Evolutionary conservation across 1,139 yeast species (phyloP).

Genomic region (Hanseniaspora gamundiae): DNA sequence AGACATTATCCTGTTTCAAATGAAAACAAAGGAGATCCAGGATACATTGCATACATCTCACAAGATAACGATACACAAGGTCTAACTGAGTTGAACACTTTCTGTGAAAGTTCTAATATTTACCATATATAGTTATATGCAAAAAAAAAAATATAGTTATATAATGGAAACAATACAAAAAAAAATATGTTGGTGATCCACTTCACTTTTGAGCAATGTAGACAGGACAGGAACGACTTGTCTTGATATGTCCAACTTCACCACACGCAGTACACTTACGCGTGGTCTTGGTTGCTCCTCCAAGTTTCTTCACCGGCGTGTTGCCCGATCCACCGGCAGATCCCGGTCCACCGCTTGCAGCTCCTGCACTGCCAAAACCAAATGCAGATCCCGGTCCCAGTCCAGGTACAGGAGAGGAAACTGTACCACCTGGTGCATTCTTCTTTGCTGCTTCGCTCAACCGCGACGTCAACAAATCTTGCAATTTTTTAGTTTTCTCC

Average conservation of each 20-base stretch:
- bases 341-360: too few species aligned
- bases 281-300: slow-evolving; percentile 42
- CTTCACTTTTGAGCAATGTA: slow-evolving; percentile 30
- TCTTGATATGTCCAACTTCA: slow-evolving; percentile 85
- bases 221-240: slow-evolving; percentile 82
- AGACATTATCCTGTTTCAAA: slow-evolving; percentile 24
- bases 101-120: slow-evolving; percentile 20
- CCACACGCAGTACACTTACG: slow-evolving; percentile 93
- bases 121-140: slow-evolving; percentile 14
- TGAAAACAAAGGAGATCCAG: slow-evolving; percentile 24
- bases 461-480: slow-evolving; percentile 45
- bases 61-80: slow-evolving; percentile 12
- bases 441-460: slow-evolving; percentile 7
- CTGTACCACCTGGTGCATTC: slow-evolving; percentile 46
- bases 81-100: slow-evolving; percentile 11
- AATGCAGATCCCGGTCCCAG: slow-evolving; percentile 27
- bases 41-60: slow-evolving; percentile 28
- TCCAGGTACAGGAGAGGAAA: slow-evolving; percentile 48
- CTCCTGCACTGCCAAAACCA: slow-evolving; percentile 31
- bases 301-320: slow-evolving; percentile 12
- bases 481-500: slow-evolving; percentile 67
- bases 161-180: neutral
- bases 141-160: too few species aligned
- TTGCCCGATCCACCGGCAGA: slow-evolving; percentile 31
- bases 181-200: neutral